Conservation (phyloP, 345 rosid genomes). For the Geranium rotundifolium region DNA sequence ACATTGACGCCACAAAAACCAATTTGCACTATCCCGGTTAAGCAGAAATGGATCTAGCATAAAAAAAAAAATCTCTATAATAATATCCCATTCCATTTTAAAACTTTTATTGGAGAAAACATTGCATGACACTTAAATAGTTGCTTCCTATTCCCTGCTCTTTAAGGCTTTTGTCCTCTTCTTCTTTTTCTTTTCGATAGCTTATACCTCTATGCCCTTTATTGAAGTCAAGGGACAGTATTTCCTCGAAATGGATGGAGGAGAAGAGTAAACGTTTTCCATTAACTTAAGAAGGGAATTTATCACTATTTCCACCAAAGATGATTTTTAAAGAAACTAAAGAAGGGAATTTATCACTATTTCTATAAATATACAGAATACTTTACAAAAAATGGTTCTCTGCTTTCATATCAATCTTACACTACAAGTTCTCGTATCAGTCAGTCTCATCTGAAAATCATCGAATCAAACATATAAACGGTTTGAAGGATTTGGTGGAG, state of each 20-base stretch:
- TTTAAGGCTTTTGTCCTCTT: slow-evolving; percentile 13
- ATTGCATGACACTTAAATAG: slow-evolving; percentile 24
- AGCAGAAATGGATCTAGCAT: slow-evolving; percentile 2
- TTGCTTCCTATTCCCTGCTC: slow-evolving; percentile 34
- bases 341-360: too few species aligned
- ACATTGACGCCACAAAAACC: background rate
- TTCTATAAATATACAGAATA: too few species aligned
- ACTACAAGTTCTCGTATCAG: too few species aligned
- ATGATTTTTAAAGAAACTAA: background rate
- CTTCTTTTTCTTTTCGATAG: slow-evolving; percentile 3
- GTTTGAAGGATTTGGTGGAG: too few species aligned
- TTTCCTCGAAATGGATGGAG: slow-evolving; percentile 25
- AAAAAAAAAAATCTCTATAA: slow-evolving; percentile 11
- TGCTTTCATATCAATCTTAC: too few species aligned
- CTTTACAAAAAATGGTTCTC: too few species aligned
- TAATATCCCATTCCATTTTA: slow-evolving; percentile 23
- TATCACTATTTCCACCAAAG: too few species aligned
- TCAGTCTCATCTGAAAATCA: too few species aligned
- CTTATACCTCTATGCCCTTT: slow-evolving; percentile 21
- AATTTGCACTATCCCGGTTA: background rate
- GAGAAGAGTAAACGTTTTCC: slow-evolving; percentile 23
- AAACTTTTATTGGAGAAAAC: slow-evolving; percentile 13
- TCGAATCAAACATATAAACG: too few species aligned
- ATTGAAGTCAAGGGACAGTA: slow-evolving; percentile 34
- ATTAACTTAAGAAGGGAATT: slow-evolving; percentile 2